Percentiles rank a stretch among this genome's conserved stretches.
Evolutionary conservation across 805 yeast species (phyloP).

Genomic region (Zygotorulaspora chibaensis): DNA sequence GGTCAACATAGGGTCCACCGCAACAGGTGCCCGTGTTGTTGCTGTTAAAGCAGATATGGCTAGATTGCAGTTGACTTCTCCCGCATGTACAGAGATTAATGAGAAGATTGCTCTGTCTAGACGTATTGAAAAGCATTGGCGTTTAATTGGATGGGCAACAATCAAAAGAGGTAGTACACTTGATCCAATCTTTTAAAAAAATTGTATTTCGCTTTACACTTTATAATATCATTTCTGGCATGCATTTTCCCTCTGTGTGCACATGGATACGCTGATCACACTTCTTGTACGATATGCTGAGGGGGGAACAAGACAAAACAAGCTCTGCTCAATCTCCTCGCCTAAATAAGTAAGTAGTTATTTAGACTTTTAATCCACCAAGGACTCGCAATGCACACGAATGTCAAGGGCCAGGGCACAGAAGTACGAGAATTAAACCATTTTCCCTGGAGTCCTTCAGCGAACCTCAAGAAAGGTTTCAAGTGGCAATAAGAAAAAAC

Average conservation of each 20-base stretch:
- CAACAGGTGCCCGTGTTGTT: slow-evolving; percentile 98
- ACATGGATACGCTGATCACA: slow-evolving; percentile 8
- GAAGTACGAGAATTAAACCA: too few relatives aligned
- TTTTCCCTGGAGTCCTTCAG: too few relatives aligned
- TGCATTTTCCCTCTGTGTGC: slow-evolving; percentile 4
- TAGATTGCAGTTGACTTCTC: slow-evolving; percentile 90
- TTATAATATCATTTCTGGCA: slow-evolving; percentile 10
- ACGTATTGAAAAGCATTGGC: slow-evolving; percentile 99
- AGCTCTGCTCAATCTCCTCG: too few relatives aligned
- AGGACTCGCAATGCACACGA: too few relatives aligned
- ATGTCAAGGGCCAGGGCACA: too few relatives aligned
- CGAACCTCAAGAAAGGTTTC: too few relatives aligned
- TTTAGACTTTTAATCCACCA: too few relatives aligned
- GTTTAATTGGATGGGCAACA: slow-evolving; percentile 99
- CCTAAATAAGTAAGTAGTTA: too few relatives aligned
- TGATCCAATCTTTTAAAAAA: slow-evolving; percentile 54
- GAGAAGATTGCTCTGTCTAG: slow-evolving; percentile 98
- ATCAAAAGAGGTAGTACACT: slow-evolving; percentile 89
- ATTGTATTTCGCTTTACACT: slow-evolving; percentile 2
- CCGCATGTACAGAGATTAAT: slow-evolving; percentile 97
- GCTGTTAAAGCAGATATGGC: slow-evolving; percentile 99
- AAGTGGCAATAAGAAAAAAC: too few relatives aligned
- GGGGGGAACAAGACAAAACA: not conserved
- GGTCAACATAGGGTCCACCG: slow-evolving; percentile 99
- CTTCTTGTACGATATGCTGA: slow-evolving; percentile 12